Conservation (phyloP, 164 flowering plant species). For the Tetracentron sinense region DNA sequence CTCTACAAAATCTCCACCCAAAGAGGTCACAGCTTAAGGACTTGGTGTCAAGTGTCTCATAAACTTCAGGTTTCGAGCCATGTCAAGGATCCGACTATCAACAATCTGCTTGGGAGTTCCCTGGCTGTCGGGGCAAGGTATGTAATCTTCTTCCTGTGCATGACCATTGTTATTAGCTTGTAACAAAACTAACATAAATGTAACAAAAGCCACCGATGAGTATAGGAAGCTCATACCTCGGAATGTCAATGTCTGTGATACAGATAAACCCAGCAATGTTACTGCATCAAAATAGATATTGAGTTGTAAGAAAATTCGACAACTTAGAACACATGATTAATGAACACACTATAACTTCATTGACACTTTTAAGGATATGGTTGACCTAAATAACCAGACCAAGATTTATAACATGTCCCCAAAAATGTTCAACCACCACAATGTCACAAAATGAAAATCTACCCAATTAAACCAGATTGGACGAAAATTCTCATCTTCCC, state of each 20-base stretch:
- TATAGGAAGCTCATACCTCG: slow-evolving; percentile 44
- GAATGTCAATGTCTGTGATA: slow-evolving; percentile 73
- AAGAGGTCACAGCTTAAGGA: background rate
- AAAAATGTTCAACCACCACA: no score
- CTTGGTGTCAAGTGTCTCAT: background rate
- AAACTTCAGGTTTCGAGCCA: slow-evolving; percentile 66
- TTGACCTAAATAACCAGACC: background rate
- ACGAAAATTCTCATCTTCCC: no score
- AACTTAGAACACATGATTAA: no score
- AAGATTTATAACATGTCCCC: background rate
- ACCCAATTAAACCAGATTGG: no score
- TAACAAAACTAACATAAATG: background rate
- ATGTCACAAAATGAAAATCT: no score
- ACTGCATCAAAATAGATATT: slow-evolving; percentile 40
- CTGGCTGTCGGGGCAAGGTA: slow-evolving; percentile 90
- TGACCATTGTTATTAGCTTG: background rate
- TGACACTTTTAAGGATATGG: background rate
- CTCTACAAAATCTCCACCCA: no score
- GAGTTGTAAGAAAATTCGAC: slow-evolving; percentile 11
- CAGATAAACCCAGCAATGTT: slow-evolving; percentile 86
- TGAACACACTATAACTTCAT: no score
- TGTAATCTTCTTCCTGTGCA: slow-evolving; percentile 68
- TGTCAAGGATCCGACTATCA: slow-evolving; percentile 68
- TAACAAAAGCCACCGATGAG: background rate
- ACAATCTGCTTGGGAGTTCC: slow-evolving; percentile 72